Percentiles rank a stretch among this genome's conserved stretches.
Evolutionary conservation across 371 early-diverging fungal species (phyloP).

Genomic region (Paramicrosporidium saccamoebae): DNA sequence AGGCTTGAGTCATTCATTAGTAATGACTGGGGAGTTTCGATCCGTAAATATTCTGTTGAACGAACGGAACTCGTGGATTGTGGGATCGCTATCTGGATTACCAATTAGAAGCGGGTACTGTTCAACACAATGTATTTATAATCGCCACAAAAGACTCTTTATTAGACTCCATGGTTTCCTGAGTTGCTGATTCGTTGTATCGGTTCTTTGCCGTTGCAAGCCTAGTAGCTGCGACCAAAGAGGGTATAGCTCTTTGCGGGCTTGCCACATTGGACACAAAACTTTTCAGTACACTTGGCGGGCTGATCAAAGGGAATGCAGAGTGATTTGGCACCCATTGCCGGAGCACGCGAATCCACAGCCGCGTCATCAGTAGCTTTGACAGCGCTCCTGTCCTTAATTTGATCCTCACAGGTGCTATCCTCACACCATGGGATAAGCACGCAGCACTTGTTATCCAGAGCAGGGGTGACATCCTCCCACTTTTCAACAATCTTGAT

Average conservation of each 20-base stretch:
- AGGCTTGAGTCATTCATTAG: too few relatives aligned
- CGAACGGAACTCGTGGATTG: too few relatives aligned
- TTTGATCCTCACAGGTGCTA: constrained; percentile 71
- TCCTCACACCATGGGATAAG: constrained; percentile 92
- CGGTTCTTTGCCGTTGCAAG: too few relatives aligned
- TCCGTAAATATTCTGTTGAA: too few relatives aligned
- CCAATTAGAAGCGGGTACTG: too few relatives aligned
- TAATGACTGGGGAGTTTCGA: too few relatives aligned
- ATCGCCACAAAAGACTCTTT: too few relatives aligned
- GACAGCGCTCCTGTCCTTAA: constrained; percentile 68
- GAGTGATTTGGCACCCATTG: constrained; percentile 96
- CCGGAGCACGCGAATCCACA: constrained; percentile 73
- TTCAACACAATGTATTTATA: too few relatives aligned
- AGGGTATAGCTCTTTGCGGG: constrained; percentile 46
- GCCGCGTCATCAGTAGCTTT: constrained; percentile 26
- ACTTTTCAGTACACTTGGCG: constrained; percentile 27
- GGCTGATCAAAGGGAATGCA: constrained; percentile 93
- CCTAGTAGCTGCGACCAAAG: constrained; percentile 71
- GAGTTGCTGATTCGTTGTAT: too few relatives aligned
- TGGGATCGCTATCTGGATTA: too few relatives aligned
- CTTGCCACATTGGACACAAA: constrained; percentile 47
- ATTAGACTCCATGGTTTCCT: too few relatives aligned
- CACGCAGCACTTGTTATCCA: constrained; percentile 60
- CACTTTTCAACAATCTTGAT: constrained; percentile 39
- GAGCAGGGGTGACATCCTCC: constrained; percentile 64